Conservation (phyloP, 2,329 filamentous ascomycete species). For the Colletotrichum acutatum region DNA sequence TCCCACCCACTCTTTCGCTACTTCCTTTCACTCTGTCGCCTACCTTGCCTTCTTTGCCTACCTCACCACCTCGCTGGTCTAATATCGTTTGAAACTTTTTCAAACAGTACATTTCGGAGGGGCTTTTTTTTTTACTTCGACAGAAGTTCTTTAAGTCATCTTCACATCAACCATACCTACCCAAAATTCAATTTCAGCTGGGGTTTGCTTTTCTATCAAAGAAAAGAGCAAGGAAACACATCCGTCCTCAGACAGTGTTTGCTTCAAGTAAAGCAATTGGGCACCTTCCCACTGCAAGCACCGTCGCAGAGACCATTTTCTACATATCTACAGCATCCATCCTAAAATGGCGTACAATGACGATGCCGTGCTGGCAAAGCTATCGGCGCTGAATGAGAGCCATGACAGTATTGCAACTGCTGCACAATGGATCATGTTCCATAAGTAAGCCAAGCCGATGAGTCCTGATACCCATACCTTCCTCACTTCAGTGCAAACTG, state of each 20-base stretch:
- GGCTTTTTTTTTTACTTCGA: neutral
- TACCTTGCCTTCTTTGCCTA: neutral
- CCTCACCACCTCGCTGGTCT: neutral
- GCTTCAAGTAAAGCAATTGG: neutral
- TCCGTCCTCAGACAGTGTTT: neutral
- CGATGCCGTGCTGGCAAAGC: constrained; percentile 93
- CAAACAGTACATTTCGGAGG: neutral
- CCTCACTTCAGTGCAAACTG: constrained; percentile 16
- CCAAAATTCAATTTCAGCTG: neutral
- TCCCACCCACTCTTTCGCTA: neutral
- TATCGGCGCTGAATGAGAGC: constrained; percentile 94
- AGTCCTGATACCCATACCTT: neutral
- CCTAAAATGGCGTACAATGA: constrained; percentile 88
- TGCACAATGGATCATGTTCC: constrained; percentile 99
- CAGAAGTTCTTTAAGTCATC: constrained; percentile 20
- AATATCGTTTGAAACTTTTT: neutral
- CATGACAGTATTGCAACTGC: constrained; percentile 97
- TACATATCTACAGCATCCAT: neutral
- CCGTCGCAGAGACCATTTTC: neutral
- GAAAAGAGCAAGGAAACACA: neutral
- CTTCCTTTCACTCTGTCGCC: neutral
- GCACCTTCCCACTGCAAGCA: neutral
- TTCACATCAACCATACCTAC: neutral
- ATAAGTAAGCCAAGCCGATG: constrained; percentile 56
- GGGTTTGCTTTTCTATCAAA: neutral